Conservation (phyloP, 1,139 yeast genomes). For the Saccharomyces pastorianus region DNA sequence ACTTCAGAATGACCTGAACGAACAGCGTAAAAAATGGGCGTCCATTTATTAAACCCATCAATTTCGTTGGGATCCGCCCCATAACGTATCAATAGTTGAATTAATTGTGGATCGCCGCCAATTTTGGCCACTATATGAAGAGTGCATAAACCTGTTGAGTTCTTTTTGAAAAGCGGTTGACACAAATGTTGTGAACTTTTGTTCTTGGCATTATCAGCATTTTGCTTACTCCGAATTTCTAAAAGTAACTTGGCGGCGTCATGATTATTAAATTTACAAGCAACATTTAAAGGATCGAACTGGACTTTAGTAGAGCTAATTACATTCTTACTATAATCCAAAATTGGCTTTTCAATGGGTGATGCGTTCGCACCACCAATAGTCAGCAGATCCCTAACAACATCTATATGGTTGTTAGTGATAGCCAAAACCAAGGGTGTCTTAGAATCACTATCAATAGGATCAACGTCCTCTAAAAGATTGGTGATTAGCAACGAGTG, state of each 20-base stretch:
- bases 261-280: constrained; percentile 78
- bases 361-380: constrained; percentile 48
- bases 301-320: constrained; percentile 22
- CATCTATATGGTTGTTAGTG: constrained; percentile 53
- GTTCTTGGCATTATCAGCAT: neutral
- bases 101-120: constrained; percentile 59
- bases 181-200: neutral
- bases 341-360: constrained; percentile 30
- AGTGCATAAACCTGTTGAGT: constrained; percentile 84
- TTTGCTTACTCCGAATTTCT: constrained; percentile 21
- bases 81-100: constrained; percentile 56
- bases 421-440: constrained; percentile 79
- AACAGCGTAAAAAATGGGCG: constrained; percentile 87
- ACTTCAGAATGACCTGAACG: constrained; percentile 73
- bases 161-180: constrained; percentile 1
- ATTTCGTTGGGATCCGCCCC: constrained; percentile 75
- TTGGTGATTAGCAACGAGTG: constrained; percentile 34
- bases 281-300: constrained; percentile 80
- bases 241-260: constrained; percentile 60
- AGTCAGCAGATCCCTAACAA: constrained; percentile 34
- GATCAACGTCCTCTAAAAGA: constrained; percentile 33
- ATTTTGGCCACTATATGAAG: constrained; percentile 82
- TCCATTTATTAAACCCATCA: constrained; percentile 87
- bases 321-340: neutral
- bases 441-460: constrained; percentile 63